Evolutionary conservation across 208 protist genomes (phyloP).

Genomic region (Lotmaria passim): DNA sequence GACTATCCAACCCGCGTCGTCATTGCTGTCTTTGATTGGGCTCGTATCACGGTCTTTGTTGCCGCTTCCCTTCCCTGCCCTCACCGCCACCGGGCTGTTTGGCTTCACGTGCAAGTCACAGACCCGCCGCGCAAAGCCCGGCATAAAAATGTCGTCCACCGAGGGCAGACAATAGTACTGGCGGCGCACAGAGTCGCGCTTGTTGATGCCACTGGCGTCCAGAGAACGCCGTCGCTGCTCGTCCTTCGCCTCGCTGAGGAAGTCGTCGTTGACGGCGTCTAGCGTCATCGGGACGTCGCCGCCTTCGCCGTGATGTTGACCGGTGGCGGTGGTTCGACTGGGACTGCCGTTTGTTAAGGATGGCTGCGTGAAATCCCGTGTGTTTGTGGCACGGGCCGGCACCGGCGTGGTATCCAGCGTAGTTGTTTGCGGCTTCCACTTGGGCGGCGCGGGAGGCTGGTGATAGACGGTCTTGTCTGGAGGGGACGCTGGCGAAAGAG

Average conservation of each 20-base stretch:
- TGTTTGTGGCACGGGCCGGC: not conserved
- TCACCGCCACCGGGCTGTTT: not conserved
- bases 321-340: not conserved
- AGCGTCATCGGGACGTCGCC: not conserved
- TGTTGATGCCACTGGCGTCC: not conserved
- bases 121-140: not conserved
- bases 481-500: not conserved
- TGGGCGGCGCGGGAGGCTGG: not conserved
- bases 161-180: constrained; percentile 12
- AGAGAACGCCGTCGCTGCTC: constrained; percentile 4
- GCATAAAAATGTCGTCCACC: not conserved
- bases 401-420: not conserved
- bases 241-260: not conserved
- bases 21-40: not conserved
- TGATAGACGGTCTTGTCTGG: not conserved
- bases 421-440: constrained; percentile 7
- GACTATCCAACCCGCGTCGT: no score
- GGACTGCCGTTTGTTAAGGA: not conserved
- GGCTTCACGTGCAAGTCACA: constrained; percentile 16
- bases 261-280: not conserved
- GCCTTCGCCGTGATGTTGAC: not conserved
- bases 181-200: constrained; percentile 11
- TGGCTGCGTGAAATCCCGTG: not conserved
- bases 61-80: not conserved
- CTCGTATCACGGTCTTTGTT: not conserved